These are phyloP conservation scores for Aureobasidium melanogenum DNA, from an alignment of 2,329 filamentous ascomycete species.

Conservation along the genomic window DNA sequence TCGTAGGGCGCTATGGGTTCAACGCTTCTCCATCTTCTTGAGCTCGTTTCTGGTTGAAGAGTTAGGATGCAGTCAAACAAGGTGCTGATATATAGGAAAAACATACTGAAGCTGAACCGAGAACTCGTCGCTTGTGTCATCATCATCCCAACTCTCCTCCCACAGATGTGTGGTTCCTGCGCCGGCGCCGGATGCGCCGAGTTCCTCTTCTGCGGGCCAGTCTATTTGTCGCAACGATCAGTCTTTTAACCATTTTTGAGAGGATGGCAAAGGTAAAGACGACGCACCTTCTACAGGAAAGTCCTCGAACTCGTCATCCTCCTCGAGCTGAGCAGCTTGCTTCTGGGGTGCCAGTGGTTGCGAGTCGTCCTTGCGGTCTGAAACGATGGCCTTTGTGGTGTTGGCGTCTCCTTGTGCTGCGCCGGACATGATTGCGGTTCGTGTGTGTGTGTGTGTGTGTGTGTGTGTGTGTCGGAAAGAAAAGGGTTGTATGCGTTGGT, in stretches of 20 bases:
- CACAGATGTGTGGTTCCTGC: slow-evolving; percentile 61
- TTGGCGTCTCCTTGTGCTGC: slow-evolving; percentile 29
- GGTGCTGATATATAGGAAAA: neutral
- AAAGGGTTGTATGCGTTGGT: neutral
- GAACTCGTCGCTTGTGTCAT: slow-evolving; percentile 95
- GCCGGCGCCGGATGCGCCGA: slow-evolving; percentile 50
- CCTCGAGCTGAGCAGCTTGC: slow-evolving; percentile 64
- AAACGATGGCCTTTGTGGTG: slow-evolving; percentile 34
- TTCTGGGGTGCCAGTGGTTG: slow-evolving; percentile 52
- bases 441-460: neutral
- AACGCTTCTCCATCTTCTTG: slow-evolving; percentile 69
- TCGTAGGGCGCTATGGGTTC: neutral
- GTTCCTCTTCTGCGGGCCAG: slow-evolving; percentile 84
- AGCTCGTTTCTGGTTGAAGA: slow-evolving; percentile 63
- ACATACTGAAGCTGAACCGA: slow-evolving; percentile 79
- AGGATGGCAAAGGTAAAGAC: neutral
- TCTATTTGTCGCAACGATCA: slow-evolving; percentile 45
- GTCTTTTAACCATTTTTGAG: neutral
- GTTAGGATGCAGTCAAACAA: neutral
- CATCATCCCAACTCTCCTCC: slow-evolving; percentile 99
- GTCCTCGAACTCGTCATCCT: slow-evolving; percentile 98
- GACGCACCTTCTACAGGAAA: slow-evolving; percentile 83
- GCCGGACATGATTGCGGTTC: slow-evolving; percentile 37
- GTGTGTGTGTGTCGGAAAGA: neutral
- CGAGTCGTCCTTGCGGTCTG: slow-evolving; percentile 30